These are phyloP conservation scores for Arthrobotrys entomopaga DNA, from an alignment of 2,329 filamentous ascomycete genomes.

Conservation along the genomic window DNA sequence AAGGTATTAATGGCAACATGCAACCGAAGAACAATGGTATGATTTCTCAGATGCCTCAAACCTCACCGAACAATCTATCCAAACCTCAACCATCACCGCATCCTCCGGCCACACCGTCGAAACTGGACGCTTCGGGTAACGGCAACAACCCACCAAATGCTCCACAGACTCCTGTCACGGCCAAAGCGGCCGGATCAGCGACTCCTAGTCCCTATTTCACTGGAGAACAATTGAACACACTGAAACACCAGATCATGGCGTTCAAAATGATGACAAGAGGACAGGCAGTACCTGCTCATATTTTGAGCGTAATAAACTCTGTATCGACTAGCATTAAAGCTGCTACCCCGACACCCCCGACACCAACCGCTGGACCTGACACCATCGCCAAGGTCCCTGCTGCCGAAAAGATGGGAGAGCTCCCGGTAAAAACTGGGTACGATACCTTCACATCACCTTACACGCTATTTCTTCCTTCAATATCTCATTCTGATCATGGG, in stretches of 20 bases:
- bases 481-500: slow-evolving; percentile 83
- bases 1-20: slow-evolving; percentile 20
- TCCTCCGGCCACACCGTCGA: slow-evolving; percentile 39
- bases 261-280: slow-evolving; percentile 93
- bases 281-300: slow-evolving; percentile 72
- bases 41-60: slow-evolving; percentile 2
- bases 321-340: slow-evolving; percentile 59
- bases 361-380: slow-evolving; percentile 62
- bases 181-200: slow-evolving; percentile 58
- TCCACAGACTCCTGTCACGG: slow-evolving; percentile 57
- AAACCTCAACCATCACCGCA: slow-evolving; percentile 45
- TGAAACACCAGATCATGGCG: slow-evolving; percentile 87
- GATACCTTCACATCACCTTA: slow-evolving; percentile 82
- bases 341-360: slow-evolving; percentile 61
- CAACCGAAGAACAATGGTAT: slow-evolving; percentile 36
- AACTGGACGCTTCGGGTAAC: slow-evolving; percentile 23
- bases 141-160: slow-evolving; percentile 31
- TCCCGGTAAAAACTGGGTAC: slow-evolving; percentile 66
- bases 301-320: slow-evolving; percentile 65
- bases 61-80: slow-evolving; percentile 38
- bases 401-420: slow-evolving; percentile 56
- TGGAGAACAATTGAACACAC: slow-evolving; percentile 78
- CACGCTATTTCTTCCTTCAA: slow-evolving; percentile 67
- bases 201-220: slow-evolving; percentile 67
- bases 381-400: slow-evolving; percentile 60